Percentiles rank a stretch among this genome's conserved stretches.
Evolutionary conservation across 768 basidiomycete species (phyloP).

Genomic region (Lentinula guzmanii): DNA sequence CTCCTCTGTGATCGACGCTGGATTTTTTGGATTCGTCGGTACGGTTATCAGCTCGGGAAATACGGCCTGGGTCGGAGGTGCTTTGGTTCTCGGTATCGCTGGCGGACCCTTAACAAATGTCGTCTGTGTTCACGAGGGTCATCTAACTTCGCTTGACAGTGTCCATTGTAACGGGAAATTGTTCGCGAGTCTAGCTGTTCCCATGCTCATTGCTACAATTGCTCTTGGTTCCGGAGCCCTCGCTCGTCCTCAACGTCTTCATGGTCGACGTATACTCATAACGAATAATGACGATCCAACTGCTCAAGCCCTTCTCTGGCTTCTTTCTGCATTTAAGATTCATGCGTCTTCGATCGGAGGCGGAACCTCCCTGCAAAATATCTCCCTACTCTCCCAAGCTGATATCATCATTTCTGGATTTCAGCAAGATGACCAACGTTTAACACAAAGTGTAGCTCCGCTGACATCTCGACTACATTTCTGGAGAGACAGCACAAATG

Average conservation of each 20-base stretch:
- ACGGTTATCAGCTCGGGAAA: neutral
- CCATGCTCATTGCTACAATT: neutral
- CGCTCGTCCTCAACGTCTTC: neutral
- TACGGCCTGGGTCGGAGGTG: neutral
- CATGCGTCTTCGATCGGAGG: too few relatives aligned
- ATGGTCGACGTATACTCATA: neutral
- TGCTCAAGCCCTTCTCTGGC: neutral
- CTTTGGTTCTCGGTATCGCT: neutral
- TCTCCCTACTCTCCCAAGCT: too few relatives aligned
- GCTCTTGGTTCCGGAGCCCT: neutral
- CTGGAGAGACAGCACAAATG: neutral
- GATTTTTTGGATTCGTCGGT: neutral
- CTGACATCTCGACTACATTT: too few relatives aligned
- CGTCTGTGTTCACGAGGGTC: neutral
- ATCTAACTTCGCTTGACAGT: too few relatives aligned
- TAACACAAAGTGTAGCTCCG: too few relatives aligned
- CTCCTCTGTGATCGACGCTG: neutral
- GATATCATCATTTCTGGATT: too few relatives aligned
- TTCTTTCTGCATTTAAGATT: too few relatives aligned
- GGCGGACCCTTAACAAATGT: neutral
- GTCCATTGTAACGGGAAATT: neutral
- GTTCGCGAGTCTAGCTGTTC: neutral
- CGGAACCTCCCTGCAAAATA: too few relatives aligned
- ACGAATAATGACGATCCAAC: neutral
- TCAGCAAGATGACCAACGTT: too few relatives aligned